Conservation (phyloP, 2,329 filamentous ascomycete genomes). For the Neonectria ditissima region DNA sequence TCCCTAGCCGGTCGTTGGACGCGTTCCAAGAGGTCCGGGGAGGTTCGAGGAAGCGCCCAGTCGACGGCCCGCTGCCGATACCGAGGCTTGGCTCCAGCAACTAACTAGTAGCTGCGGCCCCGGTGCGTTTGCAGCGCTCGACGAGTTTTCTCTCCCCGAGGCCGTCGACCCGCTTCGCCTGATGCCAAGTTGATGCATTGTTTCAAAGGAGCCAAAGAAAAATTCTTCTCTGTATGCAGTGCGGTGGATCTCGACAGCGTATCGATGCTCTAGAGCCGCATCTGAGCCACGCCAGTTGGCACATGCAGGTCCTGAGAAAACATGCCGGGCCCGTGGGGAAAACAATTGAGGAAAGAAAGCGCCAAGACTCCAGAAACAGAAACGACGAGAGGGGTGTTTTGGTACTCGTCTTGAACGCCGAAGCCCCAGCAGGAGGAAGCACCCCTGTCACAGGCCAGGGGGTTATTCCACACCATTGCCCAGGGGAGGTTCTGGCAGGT, state of each 20-base stretch:
- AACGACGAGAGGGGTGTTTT: conserved; percentile 20
- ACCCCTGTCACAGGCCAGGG: conserved; percentile 38
- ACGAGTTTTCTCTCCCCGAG: conserved; percentile 7
- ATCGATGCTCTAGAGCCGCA: conserved; percentile 36
- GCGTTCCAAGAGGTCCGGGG: not conserved
- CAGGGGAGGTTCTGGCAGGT: conserved; percentile 13
- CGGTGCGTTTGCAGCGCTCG: not conserved
- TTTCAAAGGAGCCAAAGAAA: conserved; percentile 13
- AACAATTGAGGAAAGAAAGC: conserved; percentile 37
- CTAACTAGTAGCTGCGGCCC: conserved; percentile 15
- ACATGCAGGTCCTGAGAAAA: conserved; percentile 41
- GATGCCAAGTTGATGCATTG: not conserved
- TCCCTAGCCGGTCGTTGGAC: not conserved
- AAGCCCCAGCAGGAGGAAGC: conserved; percentile 17
- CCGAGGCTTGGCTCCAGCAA: conserved; percentile 17
- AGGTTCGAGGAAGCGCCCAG: conserved; percentile 3
- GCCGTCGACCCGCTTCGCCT: conserved; percentile 7
- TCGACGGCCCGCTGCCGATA: conserved; percentile 21
- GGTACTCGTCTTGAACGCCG: conserved; percentile 14
- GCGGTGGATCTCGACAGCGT: conserved; percentile 30
- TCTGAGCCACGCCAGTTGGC: conserved; percentile 43
- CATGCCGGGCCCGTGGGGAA: conserved; percentile 25
- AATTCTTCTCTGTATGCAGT: conserved; percentile 27
- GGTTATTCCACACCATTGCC: conserved; percentile 40
- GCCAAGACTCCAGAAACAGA: conserved; percentile 16